A percentile compares a stretch with the other conserved stretches of the same genome.
These are phyloP conservation scores for Ceratobasidium sp. DNA, from an alignment of 1,284 basidiomycete genomes.

Conservation along the genomic window DNA sequence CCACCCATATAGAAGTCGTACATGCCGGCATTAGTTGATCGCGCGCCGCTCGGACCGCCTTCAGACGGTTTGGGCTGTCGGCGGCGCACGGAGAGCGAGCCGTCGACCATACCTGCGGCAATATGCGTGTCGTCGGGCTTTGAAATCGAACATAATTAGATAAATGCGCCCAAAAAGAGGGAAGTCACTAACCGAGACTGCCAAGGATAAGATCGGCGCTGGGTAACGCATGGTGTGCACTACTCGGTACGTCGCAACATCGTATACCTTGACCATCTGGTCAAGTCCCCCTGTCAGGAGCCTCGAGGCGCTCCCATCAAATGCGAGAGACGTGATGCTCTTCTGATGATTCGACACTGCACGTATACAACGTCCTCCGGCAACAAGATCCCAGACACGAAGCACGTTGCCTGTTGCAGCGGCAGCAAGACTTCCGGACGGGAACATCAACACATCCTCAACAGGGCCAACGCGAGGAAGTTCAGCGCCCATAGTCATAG, in stretches of 20 bases:
- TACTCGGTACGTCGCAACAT: constrained; percentile 92
- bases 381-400: constrained; percentile 94
- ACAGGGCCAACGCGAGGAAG: constrained; percentile 72
- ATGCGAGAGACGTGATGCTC: constrained; percentile 89
- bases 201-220: constrained; percentile 89
- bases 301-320: constrained; percentile 78
- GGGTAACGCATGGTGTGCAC: constrained; percentile 99
- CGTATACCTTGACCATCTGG: constrained; percentile 99
- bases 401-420: constrained; percentile 93
- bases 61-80: constrained; percentile 81
- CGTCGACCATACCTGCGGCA: constrained; percentile 95
- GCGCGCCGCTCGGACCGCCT: constrained; percentile 59
- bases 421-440: constrained; percentile 86
- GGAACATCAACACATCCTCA: constrained; percentile 94
- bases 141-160: constrained; percentile 1
- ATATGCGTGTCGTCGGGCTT: constrained; percentile 97
- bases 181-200: constrained; percentile 77
- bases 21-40: constrained; percentile 66
- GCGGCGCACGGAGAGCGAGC: constrained; percentile 89
- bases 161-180: not conserved
- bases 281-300: constrained; percentile 93
- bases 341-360: constrained; percentile 98
- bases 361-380: constrained; percentile 87
- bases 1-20: constrained; percentile 79
- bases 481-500: constrained; percentile 81